Conservation (phyloP, 2,329 filamentous ascomycete genomes). For the Pezizomycotina sp. region DNA sequence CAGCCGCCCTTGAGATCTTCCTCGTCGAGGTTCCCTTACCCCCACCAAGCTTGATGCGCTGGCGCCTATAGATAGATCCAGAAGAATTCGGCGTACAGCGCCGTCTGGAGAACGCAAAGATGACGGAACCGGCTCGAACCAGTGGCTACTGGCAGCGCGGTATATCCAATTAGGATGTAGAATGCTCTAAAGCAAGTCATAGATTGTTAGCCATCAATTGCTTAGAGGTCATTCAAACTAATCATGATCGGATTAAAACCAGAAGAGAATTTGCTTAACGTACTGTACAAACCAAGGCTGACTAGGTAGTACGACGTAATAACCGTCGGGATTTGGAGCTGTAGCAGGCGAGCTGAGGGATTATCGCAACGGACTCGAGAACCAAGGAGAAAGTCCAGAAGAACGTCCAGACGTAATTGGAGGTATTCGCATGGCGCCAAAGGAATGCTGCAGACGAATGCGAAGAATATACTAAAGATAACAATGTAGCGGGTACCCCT, state of each 20-base stretch:
- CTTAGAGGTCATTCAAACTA: too few species aligned
- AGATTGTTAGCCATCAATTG: too few species aligned
- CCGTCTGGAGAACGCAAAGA: slow-evolving; percentile 78
- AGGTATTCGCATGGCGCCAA: too few species aligned
- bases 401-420: too few species aligned
- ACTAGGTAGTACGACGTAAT: slow-evolving; percentile 94
- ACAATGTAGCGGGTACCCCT: too few species aligned
- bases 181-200: too few species aligned
- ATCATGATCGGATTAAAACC: too few species aligned
- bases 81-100: slow-evolving; percentile 81
- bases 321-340: slow-evolving; percentile 89
- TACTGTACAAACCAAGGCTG: slow-evolving; percentile 71
- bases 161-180: slow-evolving; percentile 88
- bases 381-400: slow-evolving; percentile 81
- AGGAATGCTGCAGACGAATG: too few species aligned
- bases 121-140: slow-evolving; percentile 54
- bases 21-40: slow-evolving; percentile 62
- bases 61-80: slow-evolving; percentile 92
- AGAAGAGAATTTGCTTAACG: too few species aligned
- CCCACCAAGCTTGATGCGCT: slow-evolving; percentile 79
- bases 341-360: slow-evolving; percentile 77
- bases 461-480: too few species aligned
- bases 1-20: slow-evolving; percentile 77
- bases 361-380: slow-evolving; percentile 76
- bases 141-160: slow-evolving; percentile 43